Percentiles rank a stretch among this genome's conserved stretches.
Conservation (phyloP, 2,329 filamentous ascomycete genomes). For the Verticillium nubilum region DNA sequence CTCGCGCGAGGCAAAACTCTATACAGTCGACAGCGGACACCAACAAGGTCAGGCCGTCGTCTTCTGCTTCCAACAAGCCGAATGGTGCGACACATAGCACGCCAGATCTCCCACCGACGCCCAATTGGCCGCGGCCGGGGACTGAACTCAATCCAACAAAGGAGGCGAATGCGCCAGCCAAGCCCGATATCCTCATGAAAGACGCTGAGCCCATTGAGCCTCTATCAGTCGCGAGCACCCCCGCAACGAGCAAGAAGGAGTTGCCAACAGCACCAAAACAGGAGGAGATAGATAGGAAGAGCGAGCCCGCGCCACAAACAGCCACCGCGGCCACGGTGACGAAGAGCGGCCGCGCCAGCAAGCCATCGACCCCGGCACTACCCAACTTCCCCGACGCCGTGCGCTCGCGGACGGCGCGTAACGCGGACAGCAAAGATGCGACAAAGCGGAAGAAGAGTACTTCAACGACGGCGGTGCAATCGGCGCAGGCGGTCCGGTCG, state of each 20-base stretch:
- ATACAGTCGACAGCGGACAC: conserved; percentile 55
- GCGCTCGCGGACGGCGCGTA: conserved; percentile 49
- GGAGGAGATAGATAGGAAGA: conserved; percentile 30
- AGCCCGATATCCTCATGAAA: conserved; percentile 13
- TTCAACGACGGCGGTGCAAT: conserved; percentile 33
- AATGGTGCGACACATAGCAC: conserved; percentile 42
- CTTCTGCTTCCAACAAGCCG: conserved; percentile 56
- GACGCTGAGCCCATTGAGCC: conserved; percentile 18
- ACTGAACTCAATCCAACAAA: conserved; percentile 21
- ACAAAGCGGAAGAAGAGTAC: conserved; percentile 56
- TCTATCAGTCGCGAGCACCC: conserved; percentile 17
- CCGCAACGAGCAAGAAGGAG: conserved; percentile 36
- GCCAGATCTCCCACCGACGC: conserved; percentile 26
- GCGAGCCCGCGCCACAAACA: conserved; percentile 39
- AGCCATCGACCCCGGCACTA: conserved; percentile 59
- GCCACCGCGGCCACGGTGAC: conserved; percentile 42
- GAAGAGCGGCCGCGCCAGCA: conserved; percentile 61
- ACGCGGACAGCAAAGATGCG: conserved; percentile 28
- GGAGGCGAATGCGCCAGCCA: conserved; percentile 14
- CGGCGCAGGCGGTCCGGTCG: conserved; percentile 29
- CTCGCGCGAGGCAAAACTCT: conserved; percentile 72
- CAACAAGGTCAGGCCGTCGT: conserved; percentile 47
- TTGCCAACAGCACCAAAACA: conserved; percentile 19
- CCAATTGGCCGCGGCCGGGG: conserved; percentile 15
- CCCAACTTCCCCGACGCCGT: conserved; percentile 53